Evolutionary conservation across 2,329 filamentous ascomycete species (phyloP).

Genomic region (Curvularia verruculosa): DNA sequence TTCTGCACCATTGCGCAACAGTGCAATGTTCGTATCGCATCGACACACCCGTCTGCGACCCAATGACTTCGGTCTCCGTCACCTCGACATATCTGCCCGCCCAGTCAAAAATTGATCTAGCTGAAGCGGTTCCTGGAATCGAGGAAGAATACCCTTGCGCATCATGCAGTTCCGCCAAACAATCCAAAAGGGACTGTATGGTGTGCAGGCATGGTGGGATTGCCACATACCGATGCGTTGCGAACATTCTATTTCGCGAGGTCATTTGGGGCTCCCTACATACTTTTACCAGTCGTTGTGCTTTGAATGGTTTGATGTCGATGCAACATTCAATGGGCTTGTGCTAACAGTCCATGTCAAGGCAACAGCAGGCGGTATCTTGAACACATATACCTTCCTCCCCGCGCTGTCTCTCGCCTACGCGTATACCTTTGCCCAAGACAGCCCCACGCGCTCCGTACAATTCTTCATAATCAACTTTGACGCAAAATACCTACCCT

Average conservation of each 20-base stretch:
- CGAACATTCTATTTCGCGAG: slow-evolving; percentile 58
- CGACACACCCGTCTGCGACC: slow-evolving; percentile 28
- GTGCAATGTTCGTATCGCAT: slow-evolving; percentile 20
- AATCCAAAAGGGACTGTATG: slow-evolving; percentile 52
- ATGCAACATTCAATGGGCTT: slow-evolving; percentile 11
- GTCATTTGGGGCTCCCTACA: slow-evolving; percentile 72
- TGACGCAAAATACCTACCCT: slow-evolving; percentile 80
- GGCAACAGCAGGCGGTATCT: slow-evolving; percentile 60
- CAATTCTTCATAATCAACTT: slow-evolving; percentile 84
- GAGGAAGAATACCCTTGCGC: slow-evolving; percentile 61
- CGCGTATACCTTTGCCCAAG: slow-evolving; percentile 83
- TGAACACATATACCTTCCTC: slow-evolving; percentile 60
- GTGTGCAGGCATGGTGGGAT: slow-evolving; percentile 60
- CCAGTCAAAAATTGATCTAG: slow-evolving; percentile 52
- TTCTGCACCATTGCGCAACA: slow-evolving; percentile 25
- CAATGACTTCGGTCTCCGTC: slow-evolving; percentile 23
- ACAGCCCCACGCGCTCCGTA: slow-evolving; percentile 77
- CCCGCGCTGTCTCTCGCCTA: slow-evolving; percentile 75
- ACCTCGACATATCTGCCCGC: slow-evolving; percentile 68
- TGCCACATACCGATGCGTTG: slow-evolving; percentile 59
- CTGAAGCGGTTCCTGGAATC: slow-evolving; percentile 62
- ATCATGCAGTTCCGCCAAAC: slow-evolving; percentile 58
- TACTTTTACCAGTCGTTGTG: slow-evolving; percentile 34
- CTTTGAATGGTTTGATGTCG: slow-evolving; percentile 12
- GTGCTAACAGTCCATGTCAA: slow-evolving; percentile 48